These are phyloP conservation scores for Rhizoctonia solani DNA, from an alignment of 1,284 basidiomycete species.

Conservation along the genomic window DNA sequence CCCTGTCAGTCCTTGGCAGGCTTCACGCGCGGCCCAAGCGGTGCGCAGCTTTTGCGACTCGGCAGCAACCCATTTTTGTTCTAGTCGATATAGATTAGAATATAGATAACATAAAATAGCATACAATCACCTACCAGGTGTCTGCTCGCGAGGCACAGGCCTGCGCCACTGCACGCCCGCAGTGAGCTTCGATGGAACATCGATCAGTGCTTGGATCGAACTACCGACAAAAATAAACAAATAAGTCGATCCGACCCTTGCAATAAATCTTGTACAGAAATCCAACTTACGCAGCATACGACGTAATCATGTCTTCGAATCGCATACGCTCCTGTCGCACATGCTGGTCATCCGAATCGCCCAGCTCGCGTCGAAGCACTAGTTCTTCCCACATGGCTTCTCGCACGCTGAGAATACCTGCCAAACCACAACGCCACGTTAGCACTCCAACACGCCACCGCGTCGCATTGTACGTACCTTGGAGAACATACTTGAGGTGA, in stretches of 20 bases:
- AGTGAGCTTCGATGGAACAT: constrained; percentile 11
- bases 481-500: constrained; percentile 15
- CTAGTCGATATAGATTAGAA: not conserved
- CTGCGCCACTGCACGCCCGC: not conserved
- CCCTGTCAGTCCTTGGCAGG: constrained; percentile 17
- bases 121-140: constrained; percentile 8
- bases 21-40: constrained; percentile 20
- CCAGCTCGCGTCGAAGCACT: constrained; percentile 17
- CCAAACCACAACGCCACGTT: not conserved
- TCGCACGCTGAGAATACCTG: constrained; percentile 23
- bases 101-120: not conserved
- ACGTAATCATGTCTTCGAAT: constrained; percentile 22
- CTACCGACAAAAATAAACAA: not conserved
- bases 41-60: constrained; percentile 24
- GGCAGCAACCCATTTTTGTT: constrained; percentile 13
- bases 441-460: not conserved
- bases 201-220: constrained; percentile 10
- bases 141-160: constrained; percentile 26
- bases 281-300: constrained; percentile 12
- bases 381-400: constrained; percentile 34
- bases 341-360: constrained; percentile 9
- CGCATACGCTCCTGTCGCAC: constrained; percentile 13
- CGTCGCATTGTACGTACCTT: constrained; percentile 1
- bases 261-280: not conserved
- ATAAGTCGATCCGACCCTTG: not conserved